Conservation (phyloP, 78 protist species). For the Diacronema lutheri region DNA sequence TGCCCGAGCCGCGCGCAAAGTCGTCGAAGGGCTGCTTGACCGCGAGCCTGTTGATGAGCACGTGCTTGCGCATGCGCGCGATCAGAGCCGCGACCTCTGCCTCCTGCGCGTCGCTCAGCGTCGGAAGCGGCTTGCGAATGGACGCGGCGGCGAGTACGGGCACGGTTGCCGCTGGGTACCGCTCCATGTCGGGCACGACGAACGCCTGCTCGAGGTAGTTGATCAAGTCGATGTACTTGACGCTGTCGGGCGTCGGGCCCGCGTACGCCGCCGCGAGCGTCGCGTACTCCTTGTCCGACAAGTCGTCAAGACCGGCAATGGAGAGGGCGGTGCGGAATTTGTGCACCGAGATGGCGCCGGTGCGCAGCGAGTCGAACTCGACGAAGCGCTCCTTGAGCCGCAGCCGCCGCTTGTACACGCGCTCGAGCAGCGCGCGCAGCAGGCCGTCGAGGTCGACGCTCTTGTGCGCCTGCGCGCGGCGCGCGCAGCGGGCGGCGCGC, state of each 20-base stretch:
- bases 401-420: too few relatives aligned
- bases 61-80: too few relatives aligned
- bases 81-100: too few relatives aligned
- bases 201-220: not conserved
- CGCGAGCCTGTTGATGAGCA: too few relatives aligned
- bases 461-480: too few relatives aligned
- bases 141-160: too few relatives aligned
- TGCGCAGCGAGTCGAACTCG: conserved; percentile 4
- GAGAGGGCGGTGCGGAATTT: conserved; percentile 4
- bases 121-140: too few relatives aligned
- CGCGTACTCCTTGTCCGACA: not conserved
- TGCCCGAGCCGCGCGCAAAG: not conserved
- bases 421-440: too few relatives aligned
- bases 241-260: not conserved
- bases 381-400: not conserved
- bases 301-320: too few relatives aligned
- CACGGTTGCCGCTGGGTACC: not conserved
- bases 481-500: too few relatives aligned
- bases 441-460: too few relatives aligned
- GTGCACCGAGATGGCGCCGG: not conserved
- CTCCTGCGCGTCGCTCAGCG: too few relatives aligned
- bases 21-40: not conserved
- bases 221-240: not conserved
- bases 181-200: not conserved
- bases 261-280: not conserved